These are phyloP conservation scores for Candida wancherniae DNA, from an alignment of 805 yeast genomes.

Conservation along the genomic window DNA sequence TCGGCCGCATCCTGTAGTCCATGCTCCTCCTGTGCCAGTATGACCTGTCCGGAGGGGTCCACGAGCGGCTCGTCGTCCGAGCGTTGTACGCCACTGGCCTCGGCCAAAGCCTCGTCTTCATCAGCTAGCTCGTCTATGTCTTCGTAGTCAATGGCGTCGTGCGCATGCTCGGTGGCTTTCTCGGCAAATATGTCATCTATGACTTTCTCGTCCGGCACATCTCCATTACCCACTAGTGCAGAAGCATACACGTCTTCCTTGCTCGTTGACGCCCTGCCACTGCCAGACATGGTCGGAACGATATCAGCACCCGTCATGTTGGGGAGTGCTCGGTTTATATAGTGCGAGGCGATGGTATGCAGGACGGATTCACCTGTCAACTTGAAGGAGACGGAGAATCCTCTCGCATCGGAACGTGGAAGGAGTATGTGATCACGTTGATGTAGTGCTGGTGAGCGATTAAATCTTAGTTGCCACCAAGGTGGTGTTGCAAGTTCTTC, in stretches of 20 bases:
- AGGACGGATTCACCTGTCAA: no score
- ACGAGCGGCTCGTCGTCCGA: slow-evolving; percentile 13
- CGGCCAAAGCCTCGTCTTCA: slow-evolving; percentile 47
- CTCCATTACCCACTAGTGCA: slow-evolving; percentile 15
- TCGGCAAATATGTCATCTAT: slow-evolving; percentile 37
- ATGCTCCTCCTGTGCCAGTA: slow-evolving; percentile 14
- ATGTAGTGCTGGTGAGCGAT: no score
- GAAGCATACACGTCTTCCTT: slow-evolving; percentile 2
- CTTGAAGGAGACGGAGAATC: no score
- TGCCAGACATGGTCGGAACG: slow-evolving; percentile 2
- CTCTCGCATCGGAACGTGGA: no score
- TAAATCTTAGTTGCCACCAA: no score
- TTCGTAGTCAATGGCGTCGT: slow-evolving; percentile 89
- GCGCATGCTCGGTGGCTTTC: slow-evolving; percentile 62
- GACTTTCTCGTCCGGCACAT: slow-evolving; percentile 33
- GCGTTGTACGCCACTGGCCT: slow-evolving; percentile 14
- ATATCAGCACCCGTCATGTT: no score
- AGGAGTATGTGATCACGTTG: no score
- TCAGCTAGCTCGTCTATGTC: slow-evolving; percentile 94
- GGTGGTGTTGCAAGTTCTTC: no score
- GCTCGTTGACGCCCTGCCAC: slow-evolving; percentile 1
- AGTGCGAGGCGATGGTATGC: no score
- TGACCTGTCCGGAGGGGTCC: slow-evolving; percentile 1
- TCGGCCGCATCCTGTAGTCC: slow-evolving; percentile 32
- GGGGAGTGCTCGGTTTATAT: no score